Percentiles rank a stretch among this genome's conserved stretches.
Evolutionary conservation across 306 rosid species (phyloP).

Genomic region (Rosa persica): DNA sequence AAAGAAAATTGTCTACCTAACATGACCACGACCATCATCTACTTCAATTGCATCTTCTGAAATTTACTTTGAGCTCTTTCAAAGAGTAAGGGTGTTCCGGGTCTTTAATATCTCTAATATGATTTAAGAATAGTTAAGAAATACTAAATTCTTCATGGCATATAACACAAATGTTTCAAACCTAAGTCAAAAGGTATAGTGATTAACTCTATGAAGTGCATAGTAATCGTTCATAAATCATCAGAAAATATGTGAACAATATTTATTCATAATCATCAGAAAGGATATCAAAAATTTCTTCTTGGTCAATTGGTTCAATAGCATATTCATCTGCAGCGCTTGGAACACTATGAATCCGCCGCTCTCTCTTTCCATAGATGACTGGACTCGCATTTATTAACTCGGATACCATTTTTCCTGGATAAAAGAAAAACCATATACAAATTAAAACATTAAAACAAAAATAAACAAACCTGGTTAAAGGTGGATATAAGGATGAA

Average conservation of each 20-base stretch:
- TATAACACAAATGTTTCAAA: not conserved
- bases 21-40: conserved; percentile 63
- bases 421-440: not conserved
- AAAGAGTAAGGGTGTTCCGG: conserved; percentile 89
- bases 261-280: not conserved
- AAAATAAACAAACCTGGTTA: not conserved
- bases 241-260: not conserved
- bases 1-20: conserved; percentile 47
- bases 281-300: conserved; percentile 92
- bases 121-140: conserved; percentile 71
- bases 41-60: conserved; percentile 88
- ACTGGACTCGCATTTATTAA: conserved; percentile 82
- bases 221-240: no score
- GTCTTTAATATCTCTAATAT: conserved; percentile 89
- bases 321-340: conserved; percentile 41
- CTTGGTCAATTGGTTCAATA: conserved; percentile 69
- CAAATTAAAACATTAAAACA: not conserved
- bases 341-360: conserved; percentile 52
- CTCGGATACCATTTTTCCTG: conserved; percentile 57
- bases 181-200: not conserved
- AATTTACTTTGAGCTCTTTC: conserved; percentile 95
- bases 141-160: not conserved
- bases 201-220: not conserved
- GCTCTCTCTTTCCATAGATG: conserved; percentile 78
- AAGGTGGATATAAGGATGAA: not conserved